phyloP scores from a whole-genome alignment of 148 eudicot species.

The Fagopyrum tataricum region DNA sequence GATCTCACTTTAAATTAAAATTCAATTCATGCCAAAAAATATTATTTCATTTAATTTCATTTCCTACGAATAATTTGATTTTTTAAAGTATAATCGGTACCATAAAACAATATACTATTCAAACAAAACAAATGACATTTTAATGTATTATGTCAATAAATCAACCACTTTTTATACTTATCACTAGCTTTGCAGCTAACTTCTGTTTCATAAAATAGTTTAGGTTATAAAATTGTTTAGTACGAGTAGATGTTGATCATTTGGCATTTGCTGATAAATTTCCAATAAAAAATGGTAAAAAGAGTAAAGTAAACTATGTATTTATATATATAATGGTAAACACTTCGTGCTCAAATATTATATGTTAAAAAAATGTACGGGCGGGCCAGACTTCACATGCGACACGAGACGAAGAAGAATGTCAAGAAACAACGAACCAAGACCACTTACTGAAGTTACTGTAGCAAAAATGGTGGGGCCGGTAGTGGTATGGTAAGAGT shows the following conservation, averaged over 20 bases:
- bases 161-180: not conserved
- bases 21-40: not conserved
- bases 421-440: slow-evolving; percentile 10
- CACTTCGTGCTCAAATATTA: not conserved
- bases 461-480: not conserved
- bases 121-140: no score
- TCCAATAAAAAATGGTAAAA: not conserved
- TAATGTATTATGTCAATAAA: not conserved
- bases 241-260: not conserved
- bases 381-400: not conserved
- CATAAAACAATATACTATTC: no score
- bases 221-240: not conserved
- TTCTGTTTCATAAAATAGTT: not conserved
- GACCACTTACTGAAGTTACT: not conserved
- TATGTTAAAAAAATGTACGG: no score
- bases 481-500: not conserved
- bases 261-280: not conserved
- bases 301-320: not conserved
- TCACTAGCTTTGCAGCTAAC: not conserved
- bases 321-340: not conserved
- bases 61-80: not conserved
- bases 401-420: not conserved
- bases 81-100: not conserved
- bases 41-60: not conserved
- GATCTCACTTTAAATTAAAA: not conserved